Evolutionary conservation across 2,329 filamentous ascomycete genomes (phyloP).

Genomic region (Fusarium sp.): DNA sequence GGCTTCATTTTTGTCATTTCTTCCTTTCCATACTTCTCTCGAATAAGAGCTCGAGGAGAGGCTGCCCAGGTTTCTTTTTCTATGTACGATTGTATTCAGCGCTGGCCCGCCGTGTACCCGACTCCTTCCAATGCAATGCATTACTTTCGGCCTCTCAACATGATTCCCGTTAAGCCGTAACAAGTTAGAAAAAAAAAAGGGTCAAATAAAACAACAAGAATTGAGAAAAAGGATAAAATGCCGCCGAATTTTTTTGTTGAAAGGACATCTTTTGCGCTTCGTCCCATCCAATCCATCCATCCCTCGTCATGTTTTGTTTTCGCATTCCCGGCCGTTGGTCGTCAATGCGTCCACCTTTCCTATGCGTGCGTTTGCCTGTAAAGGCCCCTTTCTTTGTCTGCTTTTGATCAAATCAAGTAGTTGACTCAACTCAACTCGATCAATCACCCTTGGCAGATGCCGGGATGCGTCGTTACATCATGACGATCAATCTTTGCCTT

Average conservation of each 20-base stretch:
- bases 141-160: conserved; percentile 40
- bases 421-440: conserved; percentile 1
- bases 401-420: background rate
- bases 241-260: conserved; percentile 28
- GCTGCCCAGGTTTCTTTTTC: conserved; percentile 39
- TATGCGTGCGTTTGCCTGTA: background rate
- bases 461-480: background rate
- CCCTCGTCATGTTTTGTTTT: conserved; percentile 32
- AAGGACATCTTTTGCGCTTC: conserved; percentile 22
- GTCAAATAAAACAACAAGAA: conserved; percentile 13
- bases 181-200: conserved; percentile 8
- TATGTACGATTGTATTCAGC: conserved; percentile 45
- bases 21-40: conserved; percentile 31
- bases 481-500: background rate
- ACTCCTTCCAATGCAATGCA: conserved; percentile 47
- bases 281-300: conserved; percentile 15
- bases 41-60: conserved; percentile 17
- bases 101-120: conserved; percentile 43
- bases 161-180: conserved; percentile 29
- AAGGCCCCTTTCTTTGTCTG: background rate
- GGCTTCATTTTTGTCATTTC: conserved; percentile 21
- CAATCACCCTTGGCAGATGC: background rate
- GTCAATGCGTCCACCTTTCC: background rate
- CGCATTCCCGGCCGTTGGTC: background rate
- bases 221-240: conserved; percentile 28